Conservation (phyloP, 352 stramenopile species). For the Phytopythium helicoides region DNA sequence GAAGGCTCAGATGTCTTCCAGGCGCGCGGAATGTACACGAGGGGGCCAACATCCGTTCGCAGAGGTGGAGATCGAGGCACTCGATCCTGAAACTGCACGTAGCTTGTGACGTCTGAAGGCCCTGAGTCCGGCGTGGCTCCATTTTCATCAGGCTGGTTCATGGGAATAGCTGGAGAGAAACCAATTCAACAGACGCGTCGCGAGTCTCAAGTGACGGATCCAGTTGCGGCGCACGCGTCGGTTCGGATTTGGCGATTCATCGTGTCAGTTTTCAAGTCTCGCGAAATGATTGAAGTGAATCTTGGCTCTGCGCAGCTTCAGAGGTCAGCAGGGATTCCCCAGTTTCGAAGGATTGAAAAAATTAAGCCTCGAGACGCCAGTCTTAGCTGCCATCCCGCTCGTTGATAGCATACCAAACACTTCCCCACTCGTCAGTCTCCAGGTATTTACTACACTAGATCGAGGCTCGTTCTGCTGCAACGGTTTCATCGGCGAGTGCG, state of each 20-base stretch:
- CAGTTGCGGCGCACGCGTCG: too few species aligned
- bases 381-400: background rate
- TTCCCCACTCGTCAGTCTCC: background rate
- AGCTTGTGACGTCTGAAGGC: constrained; percentile 6
- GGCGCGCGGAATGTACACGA: background rate
- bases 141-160: background rate
- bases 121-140: background rate
- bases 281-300: too few species aligned
- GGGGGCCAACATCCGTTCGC: background rate
- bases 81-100: constrained; percentile 4
- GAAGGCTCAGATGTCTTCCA: constrained; percentile 8
- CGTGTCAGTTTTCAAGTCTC: too few species aligned
- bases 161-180: too few species aligned
- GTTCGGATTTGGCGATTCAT: too few species aligned
- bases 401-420: constrained; percentile 9
- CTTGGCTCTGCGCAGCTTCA: too few species aligned
- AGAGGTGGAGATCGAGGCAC: background rate
- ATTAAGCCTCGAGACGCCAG: background rate
- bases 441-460: background rate
- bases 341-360: too few species aligned
- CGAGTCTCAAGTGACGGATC: too few species aligned
- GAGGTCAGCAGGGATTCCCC: too few species aligned
- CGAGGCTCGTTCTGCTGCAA: constrained; percentile 8
- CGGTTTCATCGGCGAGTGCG: constrained; percentile 11
- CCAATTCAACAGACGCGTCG: too few species aligned